Base-by-base conservation (phyloP, 805 yeast species). In the Torulaspora indica region DNA sequence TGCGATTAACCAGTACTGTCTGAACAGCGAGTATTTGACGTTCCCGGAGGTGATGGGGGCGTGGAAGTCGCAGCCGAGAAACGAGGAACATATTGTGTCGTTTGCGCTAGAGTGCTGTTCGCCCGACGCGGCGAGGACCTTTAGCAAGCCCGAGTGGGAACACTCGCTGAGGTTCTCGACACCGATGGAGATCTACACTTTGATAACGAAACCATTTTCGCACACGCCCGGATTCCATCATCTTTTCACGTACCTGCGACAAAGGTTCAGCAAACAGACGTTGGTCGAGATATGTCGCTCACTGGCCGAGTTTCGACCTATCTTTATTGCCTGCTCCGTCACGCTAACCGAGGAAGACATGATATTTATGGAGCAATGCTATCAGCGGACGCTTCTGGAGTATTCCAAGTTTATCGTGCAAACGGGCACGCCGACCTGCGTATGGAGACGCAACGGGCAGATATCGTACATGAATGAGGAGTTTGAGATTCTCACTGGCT, bases 381-480 rank as follows among this genome's bases (percentile, higher is more conserved):
- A 90, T 68, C 98, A 91, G 64, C 71, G 98, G 35, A 89, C 98
- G 0, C 69, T 91, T 29, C 68, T 91, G 35, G 96, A 95, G 48
- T 91, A 89, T 62, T 90, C 88, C 48, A 85, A 82, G 62, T 85
- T 86, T 61, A 84, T 93, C 31, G 74, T 80, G 17, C 79, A 85
- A 15, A 79, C 88, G 27, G 97, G 97, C 0, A 91, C 97, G 0
- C 98, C 98, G 2, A 89, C 96, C 0, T 77, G 91, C 17, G 91
- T 89, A 3, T 91, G 98, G 98, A 72, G 98, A 53, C 74, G 98
- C 42, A 89, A 96, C 1, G 96, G 96, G 7, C 96, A 91, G 63
- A 85, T 91, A 9, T 93, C 96, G 0, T 91, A 90, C 48, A 95
- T 90, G 2, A 95, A 95, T n/a, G 85, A 85, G 52, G 98, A 91